phyloP scores from a whole-genome alignment of 495 filamentous ascomycete genomes.

The Trichoderma virens region DNA sequence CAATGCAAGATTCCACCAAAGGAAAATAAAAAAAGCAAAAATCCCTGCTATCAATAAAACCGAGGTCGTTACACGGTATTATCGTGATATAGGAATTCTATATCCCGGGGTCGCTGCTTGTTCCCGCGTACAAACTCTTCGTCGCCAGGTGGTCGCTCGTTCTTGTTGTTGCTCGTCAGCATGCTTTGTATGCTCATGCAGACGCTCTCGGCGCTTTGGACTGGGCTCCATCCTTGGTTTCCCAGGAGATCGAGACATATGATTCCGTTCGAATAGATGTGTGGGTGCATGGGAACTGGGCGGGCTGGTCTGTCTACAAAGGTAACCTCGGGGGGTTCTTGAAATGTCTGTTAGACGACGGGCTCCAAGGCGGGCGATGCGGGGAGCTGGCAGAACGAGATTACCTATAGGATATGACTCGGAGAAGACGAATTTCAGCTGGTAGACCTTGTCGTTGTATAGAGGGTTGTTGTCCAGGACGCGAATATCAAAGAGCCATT shows the following conservation, averaged over 20 bases:
- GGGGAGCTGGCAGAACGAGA: constrained; percentile 9
- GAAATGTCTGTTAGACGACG: constrained; percentile 16
- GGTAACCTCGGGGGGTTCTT: constrained; percentile 88
- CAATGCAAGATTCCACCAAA: background rate
- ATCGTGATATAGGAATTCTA: constrained; percentile 84
- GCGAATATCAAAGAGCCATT: constrained; percentile 90
- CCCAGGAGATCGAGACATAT: constrained; percentile 95
- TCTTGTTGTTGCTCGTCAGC: constrained; percentile 87
- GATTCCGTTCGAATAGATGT: constrained; percentile 96
- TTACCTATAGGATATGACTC: constrained; percentile 84
- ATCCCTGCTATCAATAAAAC: background rate
- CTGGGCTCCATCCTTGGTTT: constrained; percentile 81
- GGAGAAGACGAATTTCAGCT: constrained; percentile 81
- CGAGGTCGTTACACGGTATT: constrained; percentile 55
- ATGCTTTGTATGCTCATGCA: constrained; percentile 98
- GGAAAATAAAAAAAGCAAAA: background rate
- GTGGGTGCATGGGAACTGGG: constrained; percentile 89
- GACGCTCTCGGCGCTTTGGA: constrained; percentile 93
- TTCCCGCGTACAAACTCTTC: constrained; percentile 78
- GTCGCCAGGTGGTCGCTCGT: constrained; percentile 79
- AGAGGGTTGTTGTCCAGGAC: constrained; percentile 90
- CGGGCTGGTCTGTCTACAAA: constrained; percentile 62
- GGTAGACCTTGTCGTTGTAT: constrained; percentile 71
- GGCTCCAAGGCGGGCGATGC: background rate
- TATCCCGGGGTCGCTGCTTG: constrained; percentile 67